Percentiles rank a stretch among this genome's conserved stretches.
Evolutionary conservation across 208 protist species (phyloP).

Genomic region (Porcisia deanei): DNA sequence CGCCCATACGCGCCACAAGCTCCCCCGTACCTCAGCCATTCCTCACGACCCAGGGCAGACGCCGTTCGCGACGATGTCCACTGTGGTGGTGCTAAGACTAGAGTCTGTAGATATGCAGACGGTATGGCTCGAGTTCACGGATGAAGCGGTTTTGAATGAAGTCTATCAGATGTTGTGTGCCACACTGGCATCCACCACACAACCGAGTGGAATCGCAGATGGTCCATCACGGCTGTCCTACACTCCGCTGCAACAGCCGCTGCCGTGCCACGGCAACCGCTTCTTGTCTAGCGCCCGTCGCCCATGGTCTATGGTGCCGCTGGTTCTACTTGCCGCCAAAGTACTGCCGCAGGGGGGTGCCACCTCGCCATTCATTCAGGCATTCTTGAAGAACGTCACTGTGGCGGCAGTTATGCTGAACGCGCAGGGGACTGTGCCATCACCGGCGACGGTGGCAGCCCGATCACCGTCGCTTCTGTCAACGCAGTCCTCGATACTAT

Average conservation of each 20-base stretch:
- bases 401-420: constrained; percentile 32
- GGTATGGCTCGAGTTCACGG: constrained; percentile 36
- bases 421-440: neutral
- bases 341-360: constrained; percentile 31
- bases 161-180: constrained; percentile 25
- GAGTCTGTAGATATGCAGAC: constrained; percentile 29
- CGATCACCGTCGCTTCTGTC: neutral
- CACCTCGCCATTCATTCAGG: constrained; percentile 34
- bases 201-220: too few relatives aligned
- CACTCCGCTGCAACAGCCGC: neutral
- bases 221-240: neutral
- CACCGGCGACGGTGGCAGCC: neutral
- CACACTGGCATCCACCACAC: constrained; percentile 11
- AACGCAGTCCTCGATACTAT: neutral
- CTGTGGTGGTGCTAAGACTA: constrained; percentile 23
- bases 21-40: neutral
- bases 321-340: constrained; percentile 40
- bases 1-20: neutral
- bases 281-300: constrained; percentile 52
- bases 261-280: constrained; percentile 35
- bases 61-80: neutral
- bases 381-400: constrained; percentile 45
- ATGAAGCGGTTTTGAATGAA: constrained; percentile 22
- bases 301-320: constrained; percentile 40
- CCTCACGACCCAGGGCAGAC: neutral